Conservation (phyloP, 2,329 filamentous ascomycete genomes). For the Arthroderma sp. region DNA sequence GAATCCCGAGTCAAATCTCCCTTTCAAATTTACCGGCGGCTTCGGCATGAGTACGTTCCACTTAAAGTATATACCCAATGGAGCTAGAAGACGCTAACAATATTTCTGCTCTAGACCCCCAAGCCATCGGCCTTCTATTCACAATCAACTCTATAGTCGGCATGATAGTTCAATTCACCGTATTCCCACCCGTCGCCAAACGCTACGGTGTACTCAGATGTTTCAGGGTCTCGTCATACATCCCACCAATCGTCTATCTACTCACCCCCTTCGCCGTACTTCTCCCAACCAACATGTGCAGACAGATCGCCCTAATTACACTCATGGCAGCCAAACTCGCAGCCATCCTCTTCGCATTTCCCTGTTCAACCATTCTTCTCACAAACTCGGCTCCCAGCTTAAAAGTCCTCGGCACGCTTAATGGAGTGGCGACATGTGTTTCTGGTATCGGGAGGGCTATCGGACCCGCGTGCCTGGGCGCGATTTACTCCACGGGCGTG, state of each 20-base stretch:
- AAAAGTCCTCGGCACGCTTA: constrained; percentile 69
- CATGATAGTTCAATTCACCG: constrained; percentile 69
- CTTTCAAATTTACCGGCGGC: constrained; percentile 71
- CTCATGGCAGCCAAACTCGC: constrained; percentile 64
- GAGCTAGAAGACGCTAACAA: not conserved
- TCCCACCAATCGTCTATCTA: constrained; percentile 65
- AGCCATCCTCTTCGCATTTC: constrained; percentile 72
- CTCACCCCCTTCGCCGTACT: constrained; percentile 71
- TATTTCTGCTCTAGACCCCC: constrained; percentile 39
- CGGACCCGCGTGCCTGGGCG: constrained; percentile 63
- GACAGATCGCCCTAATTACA: constrained; percentile 48
- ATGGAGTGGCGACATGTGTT: constrained; percentile 76
- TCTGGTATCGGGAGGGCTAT: constrained; percentile 65
- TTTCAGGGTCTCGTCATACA: constrained; percentile 51
- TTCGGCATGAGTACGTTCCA: constrained; percentile 48
- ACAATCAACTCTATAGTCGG: constrained; percentile 68
- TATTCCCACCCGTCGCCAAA: constrained; percentile 66
- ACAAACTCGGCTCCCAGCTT: constrained; percentile 74
- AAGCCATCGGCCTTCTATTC: constrained; percentile 72
- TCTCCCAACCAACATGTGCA: constrained; percentile 34
- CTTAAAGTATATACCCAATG: not conserved
- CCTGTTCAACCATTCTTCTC: constrained; percentile 76
- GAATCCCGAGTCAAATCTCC: constrained; percentile 47
- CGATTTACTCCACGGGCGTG: constrained; percentile 62
- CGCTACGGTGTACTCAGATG: constrained; percentile 62